These are phyloP conservation scores for Hordeum pubiflorum DNA, from an alignment of 202 grass and related monocot species.

Conservation along the genomic window DNA sequence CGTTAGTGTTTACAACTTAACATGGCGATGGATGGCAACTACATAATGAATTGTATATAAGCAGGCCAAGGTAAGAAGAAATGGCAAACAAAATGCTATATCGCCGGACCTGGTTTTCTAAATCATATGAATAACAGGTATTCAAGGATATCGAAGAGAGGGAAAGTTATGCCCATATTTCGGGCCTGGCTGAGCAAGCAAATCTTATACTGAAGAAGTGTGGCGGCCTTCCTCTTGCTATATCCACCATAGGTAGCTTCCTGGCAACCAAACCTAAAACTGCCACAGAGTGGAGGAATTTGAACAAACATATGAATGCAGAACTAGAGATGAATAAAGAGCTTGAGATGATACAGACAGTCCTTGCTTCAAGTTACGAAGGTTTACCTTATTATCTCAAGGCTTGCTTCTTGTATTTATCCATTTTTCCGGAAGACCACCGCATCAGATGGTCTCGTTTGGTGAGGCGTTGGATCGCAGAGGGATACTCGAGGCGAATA, in stretches of 20 bases:
- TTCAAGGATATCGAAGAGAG: background rate
- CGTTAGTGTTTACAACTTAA: background rate
- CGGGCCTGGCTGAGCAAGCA: background rate
- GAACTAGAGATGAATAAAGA: background rate
- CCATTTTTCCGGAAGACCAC: background rate
- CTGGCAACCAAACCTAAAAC: background rate
- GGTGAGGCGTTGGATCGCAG: constrained; percentile 27
- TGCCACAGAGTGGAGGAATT: background rate
- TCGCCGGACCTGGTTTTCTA: background rate
- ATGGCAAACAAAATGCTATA: background rate
- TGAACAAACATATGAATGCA: background rate
- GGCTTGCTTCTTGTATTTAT: background rate
- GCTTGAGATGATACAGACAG: background rate
- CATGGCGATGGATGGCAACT: background rate
- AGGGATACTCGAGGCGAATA: constrained; percentile 5
- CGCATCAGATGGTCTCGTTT: background rate
- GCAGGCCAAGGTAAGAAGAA: background rate
- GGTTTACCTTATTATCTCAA: background rate
- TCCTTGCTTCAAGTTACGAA: constrained; percentile 2
- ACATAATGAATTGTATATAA: background rate
- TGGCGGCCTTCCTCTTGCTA: background rate
- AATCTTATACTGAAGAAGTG: constrained; percentile 9
- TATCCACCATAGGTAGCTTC: background rate
- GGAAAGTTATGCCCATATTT: background rate
- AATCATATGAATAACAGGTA: background rate